phyloP scores from a whole-genome alignment of 106 monocot genomes.

The Ottelia alismoides region DNA sequence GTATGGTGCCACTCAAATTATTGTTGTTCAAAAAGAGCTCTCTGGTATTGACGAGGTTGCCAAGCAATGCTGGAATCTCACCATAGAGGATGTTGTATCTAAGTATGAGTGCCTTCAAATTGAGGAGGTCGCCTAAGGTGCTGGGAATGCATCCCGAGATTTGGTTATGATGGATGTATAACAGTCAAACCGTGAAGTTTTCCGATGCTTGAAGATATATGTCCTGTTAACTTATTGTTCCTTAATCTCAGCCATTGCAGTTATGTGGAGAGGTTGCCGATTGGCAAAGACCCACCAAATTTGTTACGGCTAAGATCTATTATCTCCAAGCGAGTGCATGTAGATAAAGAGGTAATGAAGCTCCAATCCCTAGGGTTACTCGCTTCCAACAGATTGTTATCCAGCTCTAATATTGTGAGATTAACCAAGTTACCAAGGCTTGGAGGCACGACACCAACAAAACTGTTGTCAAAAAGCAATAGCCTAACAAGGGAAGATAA shows the following conservation, averaged over 20 bases:
- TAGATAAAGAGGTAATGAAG: constrained; percentile 3
- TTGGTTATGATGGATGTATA: not conserved
- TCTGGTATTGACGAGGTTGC: constrained; percentile 6
- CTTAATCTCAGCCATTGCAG: not conserved
- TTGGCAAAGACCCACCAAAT: constrained; percentile 3
- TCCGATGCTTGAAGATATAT: constrained; percentile 1
- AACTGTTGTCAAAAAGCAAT: not conserved
- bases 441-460: constrained; percentile 2
- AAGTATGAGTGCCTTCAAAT: not conserved
- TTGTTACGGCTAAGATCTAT: not conserved
- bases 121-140: constrained; percentile 3
- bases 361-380: not conserved
- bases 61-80: not conserved
- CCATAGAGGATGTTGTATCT: not conserved
- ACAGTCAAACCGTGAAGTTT: not conserved
- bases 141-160: constrained; percentile 4
- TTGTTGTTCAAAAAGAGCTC: not conserved
- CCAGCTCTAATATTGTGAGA: not conserved
- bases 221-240: constrained; percentile 3
- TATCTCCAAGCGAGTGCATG: not conserved
- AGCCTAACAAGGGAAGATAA: not conserved
- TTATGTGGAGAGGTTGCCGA: constrained; percentile 1
- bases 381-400: not conserved
- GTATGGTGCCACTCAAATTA: constrained; percentile 3
- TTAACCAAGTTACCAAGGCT: constrained; percentile 2